Percentiles rank a stretch among this genome's conserved stretches.
phyloP scores from a whole-genome alignment of 1,284 basidiomycete species.

The Boletus sp. region DNA sequence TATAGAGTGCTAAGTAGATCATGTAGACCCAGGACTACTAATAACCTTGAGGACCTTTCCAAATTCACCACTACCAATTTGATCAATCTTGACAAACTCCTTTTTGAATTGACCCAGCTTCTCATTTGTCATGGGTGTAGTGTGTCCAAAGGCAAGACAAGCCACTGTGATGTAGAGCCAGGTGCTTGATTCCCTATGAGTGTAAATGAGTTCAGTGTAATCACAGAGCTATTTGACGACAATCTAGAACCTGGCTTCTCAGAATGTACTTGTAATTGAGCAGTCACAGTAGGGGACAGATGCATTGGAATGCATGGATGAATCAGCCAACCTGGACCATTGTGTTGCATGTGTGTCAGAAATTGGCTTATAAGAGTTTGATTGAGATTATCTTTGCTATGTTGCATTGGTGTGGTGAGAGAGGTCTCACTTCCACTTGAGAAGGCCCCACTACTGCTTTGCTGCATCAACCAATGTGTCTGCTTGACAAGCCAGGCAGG shows the following conservation, averaged over 20 bases:
- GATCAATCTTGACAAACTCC: constrained; percentile 81
- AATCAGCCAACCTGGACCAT: constrained; percentile 52
- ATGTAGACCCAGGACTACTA: too few species aligned
- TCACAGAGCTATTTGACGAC: constrained; percentile 53
- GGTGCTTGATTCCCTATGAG: constrained; percentile 31
- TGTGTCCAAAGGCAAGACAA: constrained; percentile 21
- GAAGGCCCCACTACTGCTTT: constrained; percentile 78
- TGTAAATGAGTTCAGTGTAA: constrained; percentile 44
- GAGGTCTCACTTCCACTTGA: constrained; percentile 72
- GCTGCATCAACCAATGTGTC: constrained; percentile 65
- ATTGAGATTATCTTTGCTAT: constrained; percentile 43
- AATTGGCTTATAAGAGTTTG: constrained; percentile 28
- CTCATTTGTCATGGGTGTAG: constrained; percentile 17
- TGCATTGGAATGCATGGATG: constrained; percentile 48
- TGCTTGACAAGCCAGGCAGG: constrained; percentile 43
- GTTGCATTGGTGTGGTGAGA: constrained; percentile 65
- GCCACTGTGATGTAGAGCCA: constrained; percentile 25
- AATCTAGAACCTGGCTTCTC: constrained; percentile 58
- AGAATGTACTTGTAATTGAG: constrained; percentile 44
- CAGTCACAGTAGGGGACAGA: constrained; percentile 36
- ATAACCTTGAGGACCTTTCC: constrained; percentile 93
- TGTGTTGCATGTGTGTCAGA: constrained; percentile 20
- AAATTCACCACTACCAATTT: constrained; percentile 93
- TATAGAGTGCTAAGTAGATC: too few species aligned
- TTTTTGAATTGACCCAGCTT: constrained; percentile 69